phyloP scores from a whole-genome alignment of 495 filamentous ascomycete species.

The Neurospora sp. region DNA sequence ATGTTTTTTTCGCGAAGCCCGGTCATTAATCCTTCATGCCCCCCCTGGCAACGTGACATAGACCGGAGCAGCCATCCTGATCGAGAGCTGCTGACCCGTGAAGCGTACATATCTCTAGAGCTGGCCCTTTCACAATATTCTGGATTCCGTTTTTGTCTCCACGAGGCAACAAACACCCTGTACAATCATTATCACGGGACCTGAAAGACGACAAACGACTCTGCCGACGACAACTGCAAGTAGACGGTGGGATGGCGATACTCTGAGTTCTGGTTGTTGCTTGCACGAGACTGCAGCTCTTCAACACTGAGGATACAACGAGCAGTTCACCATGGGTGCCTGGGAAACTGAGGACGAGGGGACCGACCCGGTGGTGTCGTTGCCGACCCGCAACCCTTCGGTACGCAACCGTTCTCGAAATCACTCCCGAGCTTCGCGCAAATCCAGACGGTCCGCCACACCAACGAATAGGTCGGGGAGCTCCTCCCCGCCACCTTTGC shows the following conservation, averaged over 20 bases:
- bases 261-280: conserved; percentile 1
- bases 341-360: conserved; percentile 51
- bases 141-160: conserved; percentile 1
- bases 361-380: conserved; percentile 34
- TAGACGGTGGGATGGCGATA: conserved; percentile 9
- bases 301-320: not conserved
- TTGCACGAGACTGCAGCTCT: conserved; percentile 7
- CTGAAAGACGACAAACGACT: not conserved
- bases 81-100: not conserved
- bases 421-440: conserved; percentile 44
- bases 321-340: conserved; percentile 26
- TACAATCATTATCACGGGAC: not conserved
- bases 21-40: not conserved
- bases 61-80: not conserved
- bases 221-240: not conserved
- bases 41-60: not conserved
- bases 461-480: conserved; percentile 43
- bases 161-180: not conserved
- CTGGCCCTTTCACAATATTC: not conserved
- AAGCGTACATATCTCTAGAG: not conserved
- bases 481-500: conserved; percentile 54
- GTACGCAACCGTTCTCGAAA: conserved; percentile 53
- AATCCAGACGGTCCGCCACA: conserved; percentile 45
- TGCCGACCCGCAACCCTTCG: conserved; percentile 51
- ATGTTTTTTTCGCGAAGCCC: not conserved